Evolutionary conservation across 2,329 filamentous ascomycete species (phyloP).

Genomic region (Gaeumannomyces sp.): DNA sequence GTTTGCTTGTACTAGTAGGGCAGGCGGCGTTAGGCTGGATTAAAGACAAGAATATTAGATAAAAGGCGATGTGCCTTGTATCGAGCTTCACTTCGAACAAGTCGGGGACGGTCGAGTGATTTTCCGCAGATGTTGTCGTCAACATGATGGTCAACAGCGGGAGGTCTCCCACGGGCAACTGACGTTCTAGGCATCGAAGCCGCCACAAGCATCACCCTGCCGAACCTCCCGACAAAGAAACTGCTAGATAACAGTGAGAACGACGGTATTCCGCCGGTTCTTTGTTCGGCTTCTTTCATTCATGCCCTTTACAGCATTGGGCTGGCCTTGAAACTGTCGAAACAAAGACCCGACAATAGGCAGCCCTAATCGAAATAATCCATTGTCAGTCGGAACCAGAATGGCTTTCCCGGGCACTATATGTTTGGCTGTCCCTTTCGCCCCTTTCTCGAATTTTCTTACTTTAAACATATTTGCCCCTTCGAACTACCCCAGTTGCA

Average conservation of each 20-base stretch:
- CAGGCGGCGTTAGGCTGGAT: conserved; percentile 17
- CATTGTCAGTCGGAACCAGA: neutral
- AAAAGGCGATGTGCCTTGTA: neutral
- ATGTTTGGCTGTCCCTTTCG: neutral
- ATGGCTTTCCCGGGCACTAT: neutral
- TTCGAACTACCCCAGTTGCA: neutral
- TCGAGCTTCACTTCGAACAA: neutral
- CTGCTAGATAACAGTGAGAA: neutral
- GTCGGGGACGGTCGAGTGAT: neutral
- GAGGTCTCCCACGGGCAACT: too few species aligned
- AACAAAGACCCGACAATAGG: neutral
- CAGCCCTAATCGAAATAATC: neutral
- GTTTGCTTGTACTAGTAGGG: conserved; percentile 20
- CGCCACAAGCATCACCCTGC: neutral
- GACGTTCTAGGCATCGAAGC: neutral
- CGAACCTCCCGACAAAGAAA: neutral
- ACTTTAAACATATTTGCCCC: neutral
- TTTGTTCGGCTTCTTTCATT: neutral
- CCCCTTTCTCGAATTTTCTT: neutral
- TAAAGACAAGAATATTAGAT: conserved; percentile 6
- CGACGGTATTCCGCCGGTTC: neutral
- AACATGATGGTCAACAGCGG: neutral
- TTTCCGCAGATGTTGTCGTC: neutral
- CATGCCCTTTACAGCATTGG: too few species aligned
- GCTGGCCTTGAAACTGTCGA: neutral